Percentiles rank a stretch among this genome's conserved stretches.
Conservation (phyloP, 208 protist species). For the Histomonas meleagridis region DNA sequence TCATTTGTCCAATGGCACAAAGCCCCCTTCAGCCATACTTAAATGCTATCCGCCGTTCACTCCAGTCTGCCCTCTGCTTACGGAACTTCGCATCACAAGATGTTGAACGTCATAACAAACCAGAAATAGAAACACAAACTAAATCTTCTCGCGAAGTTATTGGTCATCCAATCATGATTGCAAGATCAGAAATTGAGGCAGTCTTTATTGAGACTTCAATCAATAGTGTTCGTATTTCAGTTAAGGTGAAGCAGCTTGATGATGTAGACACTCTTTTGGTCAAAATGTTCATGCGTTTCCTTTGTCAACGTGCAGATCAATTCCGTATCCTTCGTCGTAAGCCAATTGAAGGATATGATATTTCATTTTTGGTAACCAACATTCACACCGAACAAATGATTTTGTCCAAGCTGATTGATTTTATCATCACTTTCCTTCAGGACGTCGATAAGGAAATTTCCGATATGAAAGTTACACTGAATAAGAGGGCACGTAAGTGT, state of each 20-base stretch:
- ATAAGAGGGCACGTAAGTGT: slow-evolving; percentile 61
- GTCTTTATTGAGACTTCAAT: slow-evolving; percentile 78
- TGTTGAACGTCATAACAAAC: slow-evolving; percentile 90
- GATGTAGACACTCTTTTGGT: slow-evolving; percentile 75
- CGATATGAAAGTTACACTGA: slow-evolving; percentile 75
- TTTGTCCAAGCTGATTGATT: slow-evolving; percentile 78
- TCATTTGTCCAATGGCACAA: neutral
- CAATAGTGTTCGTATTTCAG: slow-evolving; percentile 82
- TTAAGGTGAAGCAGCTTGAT: slow-evolving; percentile 73
- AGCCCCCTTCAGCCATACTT: slow-evolving; percentile 65
- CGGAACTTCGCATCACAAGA: slow-evolving; percentile 77
- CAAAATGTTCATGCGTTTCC: slow-evolving; percentile 75
- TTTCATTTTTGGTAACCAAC: slow-evolving; percentile 87
- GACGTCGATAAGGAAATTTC: slow-evolving; percentile 84
- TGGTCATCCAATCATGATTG: slow-evolving; percentile 50
- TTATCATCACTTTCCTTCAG: slow-evolving; percentile 78
- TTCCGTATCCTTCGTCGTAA: slow-evolving; percentile 81
- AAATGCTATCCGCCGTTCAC: slow-evolving; percentile 68
- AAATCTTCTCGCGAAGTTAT: slow-evolving; percentile 42
- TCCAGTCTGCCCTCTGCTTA: slow-evolving; percentile 81
- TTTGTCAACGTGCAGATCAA: slow-evolving; percentile 74
- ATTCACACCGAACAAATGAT: slow-evolving; percentile 78
- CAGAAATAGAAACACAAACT: slow-evolving; percentile 65
- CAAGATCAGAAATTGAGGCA: slow-evolving; percentile 61
- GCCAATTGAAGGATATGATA: slow-evolving; percentile 75